Evolutionary conservation across 495 filamentous ascomycete genomes (phyloP).

Genomic region (Cairneyella variabilis): DNA sequence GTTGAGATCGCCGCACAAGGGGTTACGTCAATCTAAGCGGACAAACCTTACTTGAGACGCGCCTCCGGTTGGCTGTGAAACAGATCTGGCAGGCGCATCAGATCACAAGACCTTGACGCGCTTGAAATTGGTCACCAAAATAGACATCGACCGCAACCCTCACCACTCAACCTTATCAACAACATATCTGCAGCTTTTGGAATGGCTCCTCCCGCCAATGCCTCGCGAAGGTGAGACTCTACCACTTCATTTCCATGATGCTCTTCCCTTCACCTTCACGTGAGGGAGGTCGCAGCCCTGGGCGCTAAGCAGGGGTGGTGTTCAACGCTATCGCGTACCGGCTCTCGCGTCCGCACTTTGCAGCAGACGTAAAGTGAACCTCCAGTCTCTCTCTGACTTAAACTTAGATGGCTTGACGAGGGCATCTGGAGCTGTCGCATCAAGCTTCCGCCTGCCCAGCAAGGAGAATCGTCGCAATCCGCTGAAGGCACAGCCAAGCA

Average conservation of each 20-base stretch:
- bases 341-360: conserved; percentile 1
- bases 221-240: conserved; percentile 18
- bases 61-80: neutral
- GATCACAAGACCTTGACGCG: conserved; percentile 8
- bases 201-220: no score
- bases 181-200: no score
- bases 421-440: conserved; percentile 26
- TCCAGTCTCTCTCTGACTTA: neutral
- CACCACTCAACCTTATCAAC: neutral
- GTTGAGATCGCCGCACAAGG: no score
- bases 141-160: conserved; percentile 1
- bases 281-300: neutral
- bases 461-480: neutral
- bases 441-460: conserved; percentile 21
- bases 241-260: neutral
- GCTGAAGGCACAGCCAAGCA: neutral
- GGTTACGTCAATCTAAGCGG: neutral
- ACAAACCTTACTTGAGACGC: neutral
- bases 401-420: conserved; percentile 23
- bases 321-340: neutral
- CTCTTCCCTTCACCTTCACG: conserved; percentile 1
- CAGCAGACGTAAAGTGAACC: neutral
- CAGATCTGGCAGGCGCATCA: conserved; percentile 7
- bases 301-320: neutral
- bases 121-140: conserved; percentile 6